Base-by-base conservation (phyloP, 352 stramenopile genomes). In the Pythium brassicae region DNA sequence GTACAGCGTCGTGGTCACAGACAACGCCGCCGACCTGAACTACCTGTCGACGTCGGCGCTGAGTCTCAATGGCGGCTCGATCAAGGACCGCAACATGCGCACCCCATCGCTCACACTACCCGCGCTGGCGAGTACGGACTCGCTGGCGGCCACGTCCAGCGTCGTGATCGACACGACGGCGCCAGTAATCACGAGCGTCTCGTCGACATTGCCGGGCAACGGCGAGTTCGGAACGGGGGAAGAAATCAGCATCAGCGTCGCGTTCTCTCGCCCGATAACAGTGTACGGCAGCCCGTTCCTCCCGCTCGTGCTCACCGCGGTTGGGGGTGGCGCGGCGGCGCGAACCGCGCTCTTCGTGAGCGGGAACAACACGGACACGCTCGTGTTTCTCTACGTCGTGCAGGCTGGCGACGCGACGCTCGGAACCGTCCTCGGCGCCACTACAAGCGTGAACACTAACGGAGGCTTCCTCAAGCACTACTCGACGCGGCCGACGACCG, bases 161-260 rank as follows among this genome's bases (percentile, higher is more conserved):
- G 69, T 94, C 4, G 57, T 76, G 3, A 89, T 95, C 43, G 71
- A 94, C 43, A 90, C 83, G 15, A 87, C 79, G 4, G 55, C 78
- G 0, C 85, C 85, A n/a, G 40, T 60, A 2, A 86, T 95, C 43
- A 60, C 62, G 2, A 80, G 72, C 1, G 70, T 95, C 9, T 72
- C 54, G 1, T 89, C 72, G 44, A 27, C 49, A 3, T 65, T 55
- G 0, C 78, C 83, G 27, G 83, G 82, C 1, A 60, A 88, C 45
- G 85, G 83, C 5, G 79, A 91, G 27, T 95, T 82, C 25, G 85
- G 85, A 14, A 63, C 61, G 8, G 79, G 83, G 1, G 81, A 95
- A 60, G 58, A 74, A 2, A 79, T 95, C 25, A 62, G 69, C 17
- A 34, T 95, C 19, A 62, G 59, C 6, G 71, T 95, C 2, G 42